Evolutionary conservation across 1,139 yeast genomes (phyloP), one percentile per base, ranked within the genome.

Genomic region (Arxiozyma heterogenica): DNA sequence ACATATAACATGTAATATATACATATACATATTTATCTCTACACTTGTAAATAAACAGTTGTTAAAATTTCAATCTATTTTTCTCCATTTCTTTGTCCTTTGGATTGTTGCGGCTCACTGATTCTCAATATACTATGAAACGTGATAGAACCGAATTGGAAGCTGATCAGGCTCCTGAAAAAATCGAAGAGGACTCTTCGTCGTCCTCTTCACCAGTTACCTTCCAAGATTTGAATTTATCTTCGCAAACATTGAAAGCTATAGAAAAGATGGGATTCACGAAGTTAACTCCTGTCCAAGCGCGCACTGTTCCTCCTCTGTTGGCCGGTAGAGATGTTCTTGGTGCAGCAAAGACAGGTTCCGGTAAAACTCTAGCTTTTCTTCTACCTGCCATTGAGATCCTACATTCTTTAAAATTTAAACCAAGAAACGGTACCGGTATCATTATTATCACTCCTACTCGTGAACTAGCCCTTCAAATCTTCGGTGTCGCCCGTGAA

Each of bases 321-420:
- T 75, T 91, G 62, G 96, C 98, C 0, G 98, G 98, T 47, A 81
- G 91, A 64, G 98, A 91, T 73, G 97, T 91, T 27, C 78, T 91
- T 55, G 98, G 97, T 61, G 97, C 98, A 52, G 98, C 98, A 54
- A 91, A 93, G 73, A 93, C 98, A 1, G 98, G 98, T 49, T 90
- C 97, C 1, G 98, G 98, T 70, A 93, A 93, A 74, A 93, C 98
- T 0, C 76, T 94, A 59, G 98, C 99, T 6, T 93, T 94, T 65
- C 76, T 94, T 64, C 79, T 93, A 56, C 99, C 99, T 12, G 97
- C 98, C 47, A 84, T 94, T 59, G 98, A 93, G 73, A 75, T 90
- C 74, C 76, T 93, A 55, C 87, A 91, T 68, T 84, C 95, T 20
- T 79, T 93, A 64, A 86, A 84, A 68, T 89, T 88, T 76, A 89